Evolutionary conservation across 352 stramenopile species (phyloP).

Genomic region (Globisporangium spiculum): DNA sequence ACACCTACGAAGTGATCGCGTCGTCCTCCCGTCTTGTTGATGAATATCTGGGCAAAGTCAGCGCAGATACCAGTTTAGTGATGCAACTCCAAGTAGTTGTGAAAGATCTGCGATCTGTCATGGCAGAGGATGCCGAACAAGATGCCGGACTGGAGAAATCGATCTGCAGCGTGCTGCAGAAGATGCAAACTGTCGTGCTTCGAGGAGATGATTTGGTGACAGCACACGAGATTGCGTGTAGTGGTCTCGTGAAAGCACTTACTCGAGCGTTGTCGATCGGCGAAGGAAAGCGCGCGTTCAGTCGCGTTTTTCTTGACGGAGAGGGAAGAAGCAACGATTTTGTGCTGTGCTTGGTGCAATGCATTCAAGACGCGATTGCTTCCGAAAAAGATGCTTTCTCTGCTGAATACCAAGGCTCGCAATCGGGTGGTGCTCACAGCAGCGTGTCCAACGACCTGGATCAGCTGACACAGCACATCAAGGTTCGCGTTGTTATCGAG

Average conservation of each 20-base stretch:
- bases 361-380: slow-evolving; percentile 58
- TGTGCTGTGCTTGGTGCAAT: slow-evolving; percentile 35
- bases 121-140: background rate
- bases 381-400: slow-evolving; percentile 60
- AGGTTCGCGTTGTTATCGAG: slow-evolving; percentile 65
- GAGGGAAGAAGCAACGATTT: slow-evolving; percentile 5
- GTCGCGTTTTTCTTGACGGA: slow-evolving; percentile 25
- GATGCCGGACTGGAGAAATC: background rate
- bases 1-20: slow-evolving; percentile 26
- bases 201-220: slow-evolving; percentile 39
- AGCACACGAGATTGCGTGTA: slow-evolving; percentile 58
- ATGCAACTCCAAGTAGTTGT: slow-evolving; percentile 32
- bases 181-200: slow-evolving; percentile 30
- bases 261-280: slow-evolving; percentile 27
- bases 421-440: slow-evolving; percentile 2
- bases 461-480: slow-evolving; percentile 68
- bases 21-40: slow-evolving; percentile 34
- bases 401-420: slow-evolving; percentile 18
- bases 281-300: slow-evolving; percentile 35
- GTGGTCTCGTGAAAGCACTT: slow-evolving; percentile 47
- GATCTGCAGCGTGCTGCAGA: slow-evolving; percentile 14
- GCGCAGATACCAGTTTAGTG: slow-evolving; percentile 27
- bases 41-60: slow-evolving; percentile 41
- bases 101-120: slow-evolving; percentile 23
- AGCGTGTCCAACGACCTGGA: slow-evolving; percentile 53